Evolutionary conservation across 169 alveolate genomes (phyloP), one percentile per base, ranked within the genome.

Genomic region (Cryptosporidium baileyi): DNA sequence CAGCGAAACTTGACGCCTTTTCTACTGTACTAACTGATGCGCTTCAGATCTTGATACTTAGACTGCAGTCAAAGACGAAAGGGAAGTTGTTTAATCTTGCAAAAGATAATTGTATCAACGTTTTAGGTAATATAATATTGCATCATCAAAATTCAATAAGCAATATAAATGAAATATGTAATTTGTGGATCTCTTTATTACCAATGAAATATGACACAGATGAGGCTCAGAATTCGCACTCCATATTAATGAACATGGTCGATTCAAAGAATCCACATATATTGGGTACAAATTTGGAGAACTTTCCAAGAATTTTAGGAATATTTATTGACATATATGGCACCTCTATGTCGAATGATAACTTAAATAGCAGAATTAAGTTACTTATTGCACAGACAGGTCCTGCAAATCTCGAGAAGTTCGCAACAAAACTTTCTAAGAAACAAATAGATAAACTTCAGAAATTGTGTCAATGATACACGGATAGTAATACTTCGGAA

Each of bases 301-400:
- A 93, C 80, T 89, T 92, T 63, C 88, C 89, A 1, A 89, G 92
- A 63, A 67, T 93, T 57, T 90, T 90, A 62, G 92, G 90, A 60
- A 93, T 93, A 57, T 93, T 93, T 79, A 88, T 93, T 60, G 88
- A 92, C 43, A 88, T 93, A 6, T 93, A 93, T 81, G 95, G 91
- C 43, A 92, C 96, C 4, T 94, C 91, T 17, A 81, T 92, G 79
- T 93, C 96, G 1, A 92, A 93, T 40, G 89, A 80, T n/a, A 94
- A 89, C 13, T 80, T 93, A 61, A 93, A 93, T 89, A 81, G 60
- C 62, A 89, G 89, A 65, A 93, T 93, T 28, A 74, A 74, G 41
- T 24, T 57, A 17, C 60, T 74, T 3, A 74, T 74, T 57, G 67
- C 67, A 1, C 85, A 74, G 17, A 74, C 85, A 1, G 67, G 67